Conservation (phyloP, 2,329 filamentous ascomycete species). For the Elsinoe arachidis region DNA sequence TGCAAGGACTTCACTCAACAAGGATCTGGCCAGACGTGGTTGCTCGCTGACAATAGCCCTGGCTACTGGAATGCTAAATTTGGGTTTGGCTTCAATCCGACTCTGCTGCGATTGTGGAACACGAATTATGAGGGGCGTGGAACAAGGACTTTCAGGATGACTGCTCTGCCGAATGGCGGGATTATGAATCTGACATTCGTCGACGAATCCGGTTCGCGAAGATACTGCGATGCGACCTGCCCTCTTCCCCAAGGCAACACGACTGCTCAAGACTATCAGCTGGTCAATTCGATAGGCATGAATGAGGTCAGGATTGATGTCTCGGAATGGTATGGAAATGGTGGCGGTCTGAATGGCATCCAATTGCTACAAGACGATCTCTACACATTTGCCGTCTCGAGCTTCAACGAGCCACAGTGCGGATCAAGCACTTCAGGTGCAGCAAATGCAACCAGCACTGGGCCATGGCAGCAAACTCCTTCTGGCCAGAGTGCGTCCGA, state of each 20-base stretch:
- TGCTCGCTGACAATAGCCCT: conserved; percentile 62
- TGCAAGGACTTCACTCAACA: conserved; percentile 64
- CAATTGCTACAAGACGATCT: conserved; percentile 71
- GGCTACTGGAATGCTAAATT: conserved; percentile 82
- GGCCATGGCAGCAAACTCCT: conserved; percentile 63
- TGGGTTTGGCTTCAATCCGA: conserved; percentile 75
- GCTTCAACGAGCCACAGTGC: conserved; percentile 84
- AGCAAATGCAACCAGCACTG: conserved; percentile 60
- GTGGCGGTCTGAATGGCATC: conserved; percentile 77
- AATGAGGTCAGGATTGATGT: conserved; percentile 77
- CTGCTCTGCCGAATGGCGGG: conserved; percentile 74
- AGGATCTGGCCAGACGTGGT: conserved; percentile 70
- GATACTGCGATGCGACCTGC: conserved; percentile 71
- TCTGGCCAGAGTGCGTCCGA: conserved; percentile 62
- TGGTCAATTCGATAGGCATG: conserved; percentile 85
- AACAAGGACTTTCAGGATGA: conserved; percentile 80
- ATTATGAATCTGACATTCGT: conserved; percentile 95
- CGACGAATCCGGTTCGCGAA: conserved; percentile 59
- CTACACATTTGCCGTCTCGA: conserved; percentile 66
- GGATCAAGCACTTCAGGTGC: conserved; percentile 51
- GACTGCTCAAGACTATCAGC: conserved; percentile 79
- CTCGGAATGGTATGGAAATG: conserved; percentile 74
- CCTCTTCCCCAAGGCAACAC: conserved; percentile 64
- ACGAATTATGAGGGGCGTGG: conserved; percentile 71
- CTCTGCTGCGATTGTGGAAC: conserved; percentile 81